These are phyloP conservation scores for Rhodotorula sp. DNA, from an alignment of 1,284 basidiomycete genomes.

Conservation along the genomic window DNA sequence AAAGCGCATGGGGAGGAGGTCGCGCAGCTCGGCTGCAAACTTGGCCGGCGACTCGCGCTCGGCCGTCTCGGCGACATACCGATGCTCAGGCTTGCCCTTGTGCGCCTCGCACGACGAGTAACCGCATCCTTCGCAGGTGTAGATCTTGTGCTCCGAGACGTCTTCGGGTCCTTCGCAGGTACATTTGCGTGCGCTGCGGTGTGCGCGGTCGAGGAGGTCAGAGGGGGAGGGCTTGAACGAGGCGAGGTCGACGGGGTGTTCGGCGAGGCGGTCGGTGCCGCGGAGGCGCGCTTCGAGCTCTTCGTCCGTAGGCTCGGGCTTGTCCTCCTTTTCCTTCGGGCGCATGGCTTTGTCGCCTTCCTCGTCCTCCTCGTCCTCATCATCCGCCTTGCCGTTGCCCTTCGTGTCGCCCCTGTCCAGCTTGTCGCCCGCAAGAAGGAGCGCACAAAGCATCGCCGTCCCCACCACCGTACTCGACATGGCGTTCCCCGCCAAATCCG, in stretches of 20 bases:
- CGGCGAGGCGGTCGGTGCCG: slow-evolving; percentile 65
- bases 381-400: slow-evolving; percentile 53
- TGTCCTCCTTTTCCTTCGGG: slow-evolving; percentile 50
- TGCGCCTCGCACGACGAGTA: slow-evolving; percentile 79
- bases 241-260: slow-evolving; percentile 67
- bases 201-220: slow-evolving; percentile 65
- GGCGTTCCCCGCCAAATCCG: slow-evolving; percentile 91
- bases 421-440: slow-evolving; percentile 65
- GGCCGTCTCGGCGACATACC: slow-evolving; percentile 57
- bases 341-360: not conserved
- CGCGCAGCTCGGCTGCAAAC: slow-evolving; percentile 75
- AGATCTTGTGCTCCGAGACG: slow-evolving; percentile 68
- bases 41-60: slow-evolving; percentile 61
- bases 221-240: slow-evolving; percentile 56
- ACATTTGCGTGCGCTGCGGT: slow-evolving; percentile 74
- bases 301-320: slow-evolving; percentile 55
- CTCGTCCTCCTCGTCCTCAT: slow-evolving; percentile 52
- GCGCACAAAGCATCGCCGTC: slow-evolving; percentile 78
- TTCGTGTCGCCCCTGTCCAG: slow-evolving; percentile 60
- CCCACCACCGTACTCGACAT: slow-evolving; percentile 97
- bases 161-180: slow-evolving; percentile 82
- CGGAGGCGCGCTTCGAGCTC: slow-evolving; percentile 62
- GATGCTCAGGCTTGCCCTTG: slow-evolving; percentile 85
- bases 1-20: slow-evolving; percentile 82
- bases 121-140: slow-evolving; percentile 72